Percentiles rank a stretch among this genome's conserved stretches.
These are phyloP conservation scores for Trebouxia sp. DNA, from an alignment of 139 green algal species.

Conservation along the genomic window DNA sequence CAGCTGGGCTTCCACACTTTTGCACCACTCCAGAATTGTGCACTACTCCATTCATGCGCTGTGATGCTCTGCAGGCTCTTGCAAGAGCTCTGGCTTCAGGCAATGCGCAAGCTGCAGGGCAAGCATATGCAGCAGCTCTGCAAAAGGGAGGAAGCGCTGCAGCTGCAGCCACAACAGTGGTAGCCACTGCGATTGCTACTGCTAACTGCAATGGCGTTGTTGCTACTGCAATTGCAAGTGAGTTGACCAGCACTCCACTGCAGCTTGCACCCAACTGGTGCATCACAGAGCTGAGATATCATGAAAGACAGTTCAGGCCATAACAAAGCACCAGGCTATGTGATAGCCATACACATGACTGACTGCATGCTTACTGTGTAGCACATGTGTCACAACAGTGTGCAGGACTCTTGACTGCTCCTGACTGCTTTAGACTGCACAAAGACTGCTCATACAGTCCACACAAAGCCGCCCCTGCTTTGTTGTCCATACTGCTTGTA, in stretches of 20 bases:
- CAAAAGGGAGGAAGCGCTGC: constrained; percentile 14
- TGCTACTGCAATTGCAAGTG: constrained; percentile 8
- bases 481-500: no score
- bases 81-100: not conserved
- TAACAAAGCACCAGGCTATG: no score
- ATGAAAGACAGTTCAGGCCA: not conserved
- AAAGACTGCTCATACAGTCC: no score
- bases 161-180: constrained; percentile 15
- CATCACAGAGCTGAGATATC: not conserved
- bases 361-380: no score
- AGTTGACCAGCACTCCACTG: not conserved
- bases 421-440: no score
- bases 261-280: not conserved
- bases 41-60: not conserved
- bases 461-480: no score
- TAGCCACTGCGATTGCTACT: not conserved
- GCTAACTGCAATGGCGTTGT: constrained; percentile 3
- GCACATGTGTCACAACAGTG: no score
- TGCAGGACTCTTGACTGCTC: no score
- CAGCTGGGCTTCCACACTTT: not conserved
- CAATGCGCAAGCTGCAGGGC: constrained; percentile 4
- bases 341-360: no score
- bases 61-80: not conserved
- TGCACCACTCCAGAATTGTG: not conserved
- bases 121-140: not conserved